Evolutionary conservation across 345 rosid genomes (phyloP).

Genomic region (Populus pruinosa): DNA sequence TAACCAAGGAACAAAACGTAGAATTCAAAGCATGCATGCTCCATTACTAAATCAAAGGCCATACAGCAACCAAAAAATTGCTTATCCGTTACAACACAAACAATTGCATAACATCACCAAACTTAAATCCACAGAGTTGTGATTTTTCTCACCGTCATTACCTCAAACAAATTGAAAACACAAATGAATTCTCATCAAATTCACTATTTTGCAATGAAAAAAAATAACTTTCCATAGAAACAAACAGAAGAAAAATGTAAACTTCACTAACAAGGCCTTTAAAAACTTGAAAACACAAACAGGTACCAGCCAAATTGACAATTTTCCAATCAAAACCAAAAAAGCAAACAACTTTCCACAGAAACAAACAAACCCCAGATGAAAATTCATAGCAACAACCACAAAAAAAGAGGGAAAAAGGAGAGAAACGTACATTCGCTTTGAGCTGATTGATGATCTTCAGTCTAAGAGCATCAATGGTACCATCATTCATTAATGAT

Average conservation of each 20-base stretch:
- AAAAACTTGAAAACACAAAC: too few relatives aligned
- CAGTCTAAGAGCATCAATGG: conserved; percentile 74
- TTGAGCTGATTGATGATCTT: conserved; percentile 87
- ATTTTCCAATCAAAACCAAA: not conserved
- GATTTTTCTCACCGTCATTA: too few relatives aligned
- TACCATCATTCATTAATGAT: conserved; percentile 84
- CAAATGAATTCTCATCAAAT: not conserved
- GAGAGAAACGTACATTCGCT: conserved; percentile 57
- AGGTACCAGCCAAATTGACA: not conserved
- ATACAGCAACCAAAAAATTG: too few relatives aligned
- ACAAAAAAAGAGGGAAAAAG: conserved; percentile 1
- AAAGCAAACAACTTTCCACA: not conserved
- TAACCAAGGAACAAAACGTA: not conserved
- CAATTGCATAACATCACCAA: too few relatives aligned
- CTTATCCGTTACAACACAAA: too few relatives aligned
- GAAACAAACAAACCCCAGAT: conserved; percentile 1
- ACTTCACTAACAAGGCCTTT: not conserved
- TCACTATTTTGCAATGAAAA: not conserved
- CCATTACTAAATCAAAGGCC: not conserved
- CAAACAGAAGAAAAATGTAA: not conserved
- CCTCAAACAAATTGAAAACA: not conserved
- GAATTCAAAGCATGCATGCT: not conserved
- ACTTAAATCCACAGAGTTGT: too few relatives aligned
- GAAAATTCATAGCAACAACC: not conserved
- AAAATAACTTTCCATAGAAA: not conserved